A percentile compares a stretch with the other conserved stretches of the same genome.
These are phyloP conservation scores for Gilbertella persicaria DNA, from an alignment of 371 early-diverging fungal genomes.

Conservation along the genomic window DNA sequence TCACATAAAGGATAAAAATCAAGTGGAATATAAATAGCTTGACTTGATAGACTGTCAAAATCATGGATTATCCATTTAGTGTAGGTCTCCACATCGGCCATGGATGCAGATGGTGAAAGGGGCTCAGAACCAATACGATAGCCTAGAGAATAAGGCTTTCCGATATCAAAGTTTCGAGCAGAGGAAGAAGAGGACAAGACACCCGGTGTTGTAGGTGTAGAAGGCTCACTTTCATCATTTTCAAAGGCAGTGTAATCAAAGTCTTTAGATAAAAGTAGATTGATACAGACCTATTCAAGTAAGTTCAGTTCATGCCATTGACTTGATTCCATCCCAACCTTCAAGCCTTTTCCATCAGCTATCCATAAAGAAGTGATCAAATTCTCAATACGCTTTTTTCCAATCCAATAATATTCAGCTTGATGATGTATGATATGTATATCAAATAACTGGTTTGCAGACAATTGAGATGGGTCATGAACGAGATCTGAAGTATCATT, in stretches of 20 bases:
- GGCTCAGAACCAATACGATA: slow-evolving; percentile 37
- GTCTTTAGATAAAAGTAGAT: slow-evolving; percentile 42
- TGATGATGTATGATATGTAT: slow-evolving; percentile 61
- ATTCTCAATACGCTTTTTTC: slow-evolving; percentile 55
- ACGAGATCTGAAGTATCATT: slow-evolving; percentile 31
- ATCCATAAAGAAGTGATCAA: slow-evolving; percentile 75
- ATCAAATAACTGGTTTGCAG: slow-evolving; percentile 46
- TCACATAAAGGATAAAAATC: slow-evolving; percentile 84
- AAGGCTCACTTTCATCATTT: slow-evolving; percentile 39
- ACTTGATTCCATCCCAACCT: slow-evolving; percentile 38
- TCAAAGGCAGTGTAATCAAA: slow-evolving; percentile 29
- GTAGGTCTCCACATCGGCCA: slow-evolving; percentile 25
- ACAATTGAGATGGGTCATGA: not conserved
- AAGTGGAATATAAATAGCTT: slow-evolving; percentile 58
- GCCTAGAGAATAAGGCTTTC: slow-evolving; percentile 42
- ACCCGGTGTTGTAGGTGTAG: slow-evolving; percentile 42
- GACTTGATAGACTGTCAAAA: slow-evolving; percentile 27
- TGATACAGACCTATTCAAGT: slow-evolving; percentile 42
- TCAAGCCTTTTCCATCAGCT: slow-evolving; percentile 67
- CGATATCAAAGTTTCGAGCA: slow-evolving; percentile 20
- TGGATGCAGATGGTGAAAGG: slow-evolving; percentile 23
- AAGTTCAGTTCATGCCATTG: not conserved
- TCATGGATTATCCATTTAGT: slow-evolving; percentile 45
- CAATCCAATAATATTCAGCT: slow-evolving; percentile 77
- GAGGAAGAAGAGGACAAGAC: slow-evolving; percentile 15